Conservation (phyloP, 345 rosid species). For the Erysimum cheiranthoides region DNA sequence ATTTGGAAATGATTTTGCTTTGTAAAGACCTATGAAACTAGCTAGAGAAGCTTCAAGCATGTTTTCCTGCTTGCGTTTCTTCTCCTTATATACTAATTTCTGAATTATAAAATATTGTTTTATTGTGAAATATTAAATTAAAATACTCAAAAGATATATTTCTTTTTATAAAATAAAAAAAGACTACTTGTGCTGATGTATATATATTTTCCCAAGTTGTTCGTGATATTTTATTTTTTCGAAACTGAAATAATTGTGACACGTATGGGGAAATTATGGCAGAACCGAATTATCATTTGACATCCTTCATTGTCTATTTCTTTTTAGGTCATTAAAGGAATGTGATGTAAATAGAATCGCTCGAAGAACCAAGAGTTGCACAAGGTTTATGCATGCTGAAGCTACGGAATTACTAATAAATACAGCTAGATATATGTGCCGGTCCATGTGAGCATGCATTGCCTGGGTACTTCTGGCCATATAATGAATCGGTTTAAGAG, state of each 20-base stretch:
- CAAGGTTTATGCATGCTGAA: conserved; percentile 2
- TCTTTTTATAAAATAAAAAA: not conserved
- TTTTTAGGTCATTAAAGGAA: conserved; percentile 11
- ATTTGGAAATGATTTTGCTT: conserved; percentile 29
- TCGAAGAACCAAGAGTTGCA: conserved; percentile 27
- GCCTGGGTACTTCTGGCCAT: not conserved
- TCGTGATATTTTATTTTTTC: not conserved
- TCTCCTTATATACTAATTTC: conserved; percentile 46
- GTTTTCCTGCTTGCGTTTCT: conserved; percentile 33
- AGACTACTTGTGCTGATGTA: conserved; percentile 8
- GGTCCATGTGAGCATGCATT: conserved; percentile 8
- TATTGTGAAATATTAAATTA: not conserved
- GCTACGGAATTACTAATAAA: conserved; percentile 8
- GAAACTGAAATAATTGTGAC: conserved; percentile 22
- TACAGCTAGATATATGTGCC: too few species aligned
- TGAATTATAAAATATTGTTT: conserved; percentile 11
- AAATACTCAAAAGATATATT: not conserved
- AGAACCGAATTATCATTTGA: conserved; percentile 32
- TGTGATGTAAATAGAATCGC: conserved; percentile 26
- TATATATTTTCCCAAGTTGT: conserved; percentile 7
- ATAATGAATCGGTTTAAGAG: not conserved
- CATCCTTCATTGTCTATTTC: conserved; percentile 16
- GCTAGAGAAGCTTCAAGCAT: conserved; percentile 47
- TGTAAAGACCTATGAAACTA: conserved; percentile 29
- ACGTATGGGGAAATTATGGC: conserved; percentile 29